phyloP scores from a whole-genome alignment of 2,329 filamentous ascomycete species.

The Phaeosphaeriaceae sp. region DNA sequence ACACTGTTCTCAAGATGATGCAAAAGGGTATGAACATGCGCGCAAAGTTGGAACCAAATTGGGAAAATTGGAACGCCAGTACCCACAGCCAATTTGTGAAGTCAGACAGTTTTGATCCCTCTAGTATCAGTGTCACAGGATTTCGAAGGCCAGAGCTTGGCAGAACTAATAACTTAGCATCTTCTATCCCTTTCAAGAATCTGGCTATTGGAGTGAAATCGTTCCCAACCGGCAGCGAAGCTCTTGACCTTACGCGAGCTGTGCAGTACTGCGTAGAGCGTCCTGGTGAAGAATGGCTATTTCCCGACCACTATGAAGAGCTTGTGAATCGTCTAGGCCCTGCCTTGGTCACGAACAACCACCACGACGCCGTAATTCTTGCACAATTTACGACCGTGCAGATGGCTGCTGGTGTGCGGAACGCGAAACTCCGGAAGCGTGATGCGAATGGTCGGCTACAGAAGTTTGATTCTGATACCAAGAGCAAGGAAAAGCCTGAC shows the following conservation, averaged over 20 bases:
- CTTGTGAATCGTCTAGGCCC: slow-evolving; percentile 21
- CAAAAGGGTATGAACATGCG: slow-evolving; percentile 20
- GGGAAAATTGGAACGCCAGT: slow-evolving; percentile 20
- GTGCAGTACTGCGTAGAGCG: slow-evolving; percentile 21
- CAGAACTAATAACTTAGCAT: background rate
- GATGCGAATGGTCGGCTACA: slow-evolving; percentile 4
- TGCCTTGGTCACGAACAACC: background rate
- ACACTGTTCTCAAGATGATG: slow-evolving; percentile 26
- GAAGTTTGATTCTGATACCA: background rate
- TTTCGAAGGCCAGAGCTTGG: slow-evolving; percentile 16
- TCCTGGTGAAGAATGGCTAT: slow-evolving; percentile 24
- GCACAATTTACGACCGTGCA: slow-evolving; percentile 8
- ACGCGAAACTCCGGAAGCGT: background rate
- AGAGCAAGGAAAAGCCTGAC: background rate
- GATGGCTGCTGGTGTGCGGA: background rate
- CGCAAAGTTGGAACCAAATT: slow-evolving; percentile 10
- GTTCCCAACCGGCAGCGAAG: slow-evolving; percentile 21
- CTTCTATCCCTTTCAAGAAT: slow-evolving; percentile 21
- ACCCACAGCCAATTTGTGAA: slow-evolving; percentile 11
- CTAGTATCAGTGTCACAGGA: slow-evolving; percentile 22
- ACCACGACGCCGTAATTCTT: slow-evolving; percentile 18
- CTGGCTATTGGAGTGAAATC: slow-evolving; percentile 19
- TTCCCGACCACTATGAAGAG: slow-evolving; percentile 19
- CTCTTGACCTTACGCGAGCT: slow-evolving; percentile 31
- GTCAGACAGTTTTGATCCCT: slow-evolving; percentile 13